Percentiles rank a stretch among this genome's conserved stretches.
Evolutionary conservation across 768 basidiomycete genomes (phyloP).

Genomic region (Xerocomellus chrysenteron): DNA sequence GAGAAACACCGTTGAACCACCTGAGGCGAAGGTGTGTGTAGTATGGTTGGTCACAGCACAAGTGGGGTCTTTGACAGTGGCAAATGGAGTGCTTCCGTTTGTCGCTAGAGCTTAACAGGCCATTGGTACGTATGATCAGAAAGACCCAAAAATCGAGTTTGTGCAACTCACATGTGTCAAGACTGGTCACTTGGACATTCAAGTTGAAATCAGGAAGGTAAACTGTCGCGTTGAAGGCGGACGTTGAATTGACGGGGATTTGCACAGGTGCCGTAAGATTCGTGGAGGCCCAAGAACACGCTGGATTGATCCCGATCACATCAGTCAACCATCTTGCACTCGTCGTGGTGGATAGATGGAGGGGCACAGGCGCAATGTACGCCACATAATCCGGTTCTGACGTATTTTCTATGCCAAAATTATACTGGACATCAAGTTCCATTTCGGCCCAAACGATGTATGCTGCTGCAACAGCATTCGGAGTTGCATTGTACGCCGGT

Average conservation of each 20-base stretch:
- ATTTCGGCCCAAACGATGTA: conserved; percentile 26
- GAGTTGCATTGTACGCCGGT: conserved; percentile 2
- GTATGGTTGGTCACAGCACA: conserved; percentile 19
- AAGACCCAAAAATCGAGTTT: neutral
- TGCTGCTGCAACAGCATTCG: conserved; percentile 17
- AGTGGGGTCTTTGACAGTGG: conserved; percentile 8
- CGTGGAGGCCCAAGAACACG: conserved; percentile 29
- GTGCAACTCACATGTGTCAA: conserved; percentile 7
- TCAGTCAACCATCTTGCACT: conserved; percentile 30
- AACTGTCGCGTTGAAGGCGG: conserved; percentile 1
- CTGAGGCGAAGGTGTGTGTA: conserved; percentile 13
- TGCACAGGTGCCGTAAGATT: conserved; percentile 20
- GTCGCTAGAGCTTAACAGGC: neutral
- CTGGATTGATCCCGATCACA: conserved; percentile 27
- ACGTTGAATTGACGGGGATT: conserved; percentile 9
- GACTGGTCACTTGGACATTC: conserved; percentile 9
- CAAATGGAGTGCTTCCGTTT: neutral
- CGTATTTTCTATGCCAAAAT: conserved; percentile 12
- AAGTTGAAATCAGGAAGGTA: conserved; percentile 18
- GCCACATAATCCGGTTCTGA: conserved; percentile 17
- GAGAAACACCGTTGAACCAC: conserved; percentile 25
- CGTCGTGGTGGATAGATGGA: conserved; percentile 15
- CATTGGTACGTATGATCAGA: neutral
- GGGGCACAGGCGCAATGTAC: conserved; percentile 22
- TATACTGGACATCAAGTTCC: conserved; percentile 25